These are phyloP conservation scores for Trichomonascus vanleenenianus DNA, from an alignment of 805 yeast species.

Conservation along the genomic window DNA sequence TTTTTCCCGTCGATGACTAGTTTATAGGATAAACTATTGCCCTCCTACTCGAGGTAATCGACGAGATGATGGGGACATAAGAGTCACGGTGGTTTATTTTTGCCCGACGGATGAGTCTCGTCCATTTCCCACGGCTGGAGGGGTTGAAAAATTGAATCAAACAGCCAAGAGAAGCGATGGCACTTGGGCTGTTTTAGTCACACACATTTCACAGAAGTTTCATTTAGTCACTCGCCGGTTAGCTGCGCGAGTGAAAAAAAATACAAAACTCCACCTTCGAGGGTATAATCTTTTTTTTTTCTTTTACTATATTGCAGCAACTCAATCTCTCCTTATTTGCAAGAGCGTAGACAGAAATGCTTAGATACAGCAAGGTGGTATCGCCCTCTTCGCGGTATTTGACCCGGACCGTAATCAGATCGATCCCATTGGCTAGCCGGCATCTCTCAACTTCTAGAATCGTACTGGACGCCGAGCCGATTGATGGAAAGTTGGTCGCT, in stretches of 20 bases:
- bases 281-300: neutral
- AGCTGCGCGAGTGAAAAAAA: neutral
- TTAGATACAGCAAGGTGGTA: neutral
- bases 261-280: neutral
- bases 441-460: neutral
- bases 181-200: no score
- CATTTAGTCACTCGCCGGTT: no score
- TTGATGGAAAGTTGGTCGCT: constrained; percentile 59
- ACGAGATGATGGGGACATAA: no score
- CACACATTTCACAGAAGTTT: no score
- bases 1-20: no score
- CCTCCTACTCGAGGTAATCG: no score
- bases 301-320: neutral
- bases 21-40: no score
- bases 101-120: no score
- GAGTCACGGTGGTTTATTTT: no score
- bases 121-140: no score
- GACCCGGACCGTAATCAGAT: neutral
- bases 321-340: neutral
- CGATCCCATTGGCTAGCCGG: neutral
- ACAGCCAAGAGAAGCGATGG: no score
- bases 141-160: no score
- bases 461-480: constrained; percentile 22
- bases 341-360: neutral
- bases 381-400: neutral